A percentile compares a stretch with the other conserved stretches of the same genome.
Evolutionary conservation across 768 basidiomycete species (phyloP).

Genomic region (Suillus sp.): DNA sequence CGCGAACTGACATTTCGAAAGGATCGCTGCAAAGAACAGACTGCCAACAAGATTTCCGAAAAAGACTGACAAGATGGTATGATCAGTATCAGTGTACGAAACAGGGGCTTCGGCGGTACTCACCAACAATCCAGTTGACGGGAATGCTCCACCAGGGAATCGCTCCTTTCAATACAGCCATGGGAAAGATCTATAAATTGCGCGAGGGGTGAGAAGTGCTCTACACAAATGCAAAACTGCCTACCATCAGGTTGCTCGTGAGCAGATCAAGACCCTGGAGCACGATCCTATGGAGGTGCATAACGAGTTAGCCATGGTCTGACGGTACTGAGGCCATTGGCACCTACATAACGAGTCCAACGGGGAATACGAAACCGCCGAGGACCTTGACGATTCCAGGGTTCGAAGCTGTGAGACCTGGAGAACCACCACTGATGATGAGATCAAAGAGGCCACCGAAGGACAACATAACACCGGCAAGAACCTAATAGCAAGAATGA

Average conservation of each 20-base stretch:
- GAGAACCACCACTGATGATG: slow-evolving; percentile 61
- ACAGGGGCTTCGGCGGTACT: slow-evolving; percentile 17
- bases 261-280: slow-evolving; percentile 70
- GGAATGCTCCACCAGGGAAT: slow-evolving; percentile 73
- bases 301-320: slow-evolving; percentile 1
- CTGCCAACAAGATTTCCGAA: slow-evolving; percentile 73
- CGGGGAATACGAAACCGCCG: slow-evolving; percentile 71
- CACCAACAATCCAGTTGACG: slow-evolving; percentile 71
- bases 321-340: background rate
- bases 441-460: slow-evolving; percentile 70
- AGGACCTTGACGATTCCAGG: slow-evolving; percentile 71
- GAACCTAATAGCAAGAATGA: slow-evolving; percentile 44
- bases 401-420: slow-evolving; percentile 49
- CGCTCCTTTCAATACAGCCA: slow-evolving; percentile 61
- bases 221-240: slow-evolving; percentile 3
- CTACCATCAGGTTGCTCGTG: slow-evolving; percentile 78
- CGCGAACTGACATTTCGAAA: slow-evolving; percentile 57
- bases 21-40: slow-evolving; percentile 67
- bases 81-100: too few relatives aligned
- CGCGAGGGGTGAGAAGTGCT: slow-evolving; percentile 7
- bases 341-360: slow-evolving; percentile 72
- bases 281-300: slow-evolving; percentile 56
- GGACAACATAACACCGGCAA: slow-evolving; percentile 73
- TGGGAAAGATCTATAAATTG: slow-evolving; percentile 59
- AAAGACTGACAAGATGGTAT: slow-evolving; percentile 45